These are phyloP conservation scores for Noccaea bulbosa DNA, from an alignment of 345 rosid genomes.

Conservation along the genomic window DNA sequence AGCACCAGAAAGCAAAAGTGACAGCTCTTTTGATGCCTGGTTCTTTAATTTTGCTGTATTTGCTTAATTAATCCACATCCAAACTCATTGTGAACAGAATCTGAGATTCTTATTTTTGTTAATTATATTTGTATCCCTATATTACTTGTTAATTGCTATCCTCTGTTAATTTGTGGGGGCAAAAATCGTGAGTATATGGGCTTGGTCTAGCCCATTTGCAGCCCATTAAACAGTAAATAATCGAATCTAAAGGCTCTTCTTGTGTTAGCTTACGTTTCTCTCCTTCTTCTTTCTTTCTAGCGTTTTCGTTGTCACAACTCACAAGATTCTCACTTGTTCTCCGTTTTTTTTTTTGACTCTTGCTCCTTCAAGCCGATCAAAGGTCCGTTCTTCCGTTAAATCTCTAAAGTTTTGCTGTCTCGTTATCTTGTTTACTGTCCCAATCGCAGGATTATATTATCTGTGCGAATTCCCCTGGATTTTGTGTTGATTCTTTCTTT, in stretches of 20 bases:
- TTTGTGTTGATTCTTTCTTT: not conserved
- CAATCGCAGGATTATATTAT: not conserved
- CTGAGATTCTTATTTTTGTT: conserved; percentile 13
- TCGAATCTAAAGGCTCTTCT: not conserved
- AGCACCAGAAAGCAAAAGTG: not conserved
- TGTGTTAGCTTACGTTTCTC: not conserved
- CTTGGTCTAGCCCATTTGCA: not conserved
- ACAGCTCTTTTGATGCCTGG: not conserved
- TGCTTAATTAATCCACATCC: conserved; percentile 18
- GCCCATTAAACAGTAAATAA: conserved; percentile 17
- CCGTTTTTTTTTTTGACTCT: not conserved
- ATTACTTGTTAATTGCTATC: not conserved
- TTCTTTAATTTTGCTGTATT: conserved; percentile 7
- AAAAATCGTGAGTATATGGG: not conserved
- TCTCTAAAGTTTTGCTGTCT: not conserved
- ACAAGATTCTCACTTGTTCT: conserved; percentile 12
- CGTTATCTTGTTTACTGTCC: not conserved
- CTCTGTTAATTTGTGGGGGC: not conserved
- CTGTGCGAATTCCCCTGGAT: not conserved
- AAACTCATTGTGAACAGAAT: conserved; percentile 23
- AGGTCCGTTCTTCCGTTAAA: not conserved
- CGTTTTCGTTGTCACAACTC: not conserved
- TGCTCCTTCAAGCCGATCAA: conserved; percentile 7
- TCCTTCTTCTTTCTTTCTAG: not conserved
- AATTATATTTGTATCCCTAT: not conserved